Percentiles rank a stretch among this genome's conserved stretches.
Evolutionary conservation across 306 rosid genomes (phyloP).

Genomic region (Vigna reflexopilosa): DNA sequence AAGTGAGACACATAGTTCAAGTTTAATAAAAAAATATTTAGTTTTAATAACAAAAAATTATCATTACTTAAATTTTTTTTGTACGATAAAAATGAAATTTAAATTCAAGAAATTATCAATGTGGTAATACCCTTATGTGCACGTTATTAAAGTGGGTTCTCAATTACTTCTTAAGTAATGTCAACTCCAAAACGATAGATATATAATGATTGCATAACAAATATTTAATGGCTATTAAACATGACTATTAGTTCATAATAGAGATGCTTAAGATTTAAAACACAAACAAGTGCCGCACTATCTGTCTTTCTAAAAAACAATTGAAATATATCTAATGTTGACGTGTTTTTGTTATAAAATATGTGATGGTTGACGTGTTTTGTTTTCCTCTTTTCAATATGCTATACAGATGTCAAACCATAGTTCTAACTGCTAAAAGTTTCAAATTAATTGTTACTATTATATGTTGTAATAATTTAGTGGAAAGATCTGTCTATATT

Average conservation of each 20-base stretch:
- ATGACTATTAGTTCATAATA: neutral
- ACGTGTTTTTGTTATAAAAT: neutral
- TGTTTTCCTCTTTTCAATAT: neutral
- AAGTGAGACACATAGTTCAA: no score
- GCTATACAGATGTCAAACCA: neutral
- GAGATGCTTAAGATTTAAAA: neutral
- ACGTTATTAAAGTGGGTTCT: neutral
- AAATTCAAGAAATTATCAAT: no score
- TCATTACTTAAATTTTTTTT: no score
- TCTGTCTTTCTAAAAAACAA: slow-evolving; percentile 8
- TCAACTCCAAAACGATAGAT: neutral
- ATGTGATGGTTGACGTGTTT: slow-evolving; percentile 22
- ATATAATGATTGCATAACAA: neutral
- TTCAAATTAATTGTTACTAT: neutral
- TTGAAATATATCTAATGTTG: neutral
- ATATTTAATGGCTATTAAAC: neutral
- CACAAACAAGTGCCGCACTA: neutral
- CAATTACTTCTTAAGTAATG: neutral
- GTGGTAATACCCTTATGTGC: neutral
- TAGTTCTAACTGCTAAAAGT: neutral
- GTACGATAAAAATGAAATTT: no score
- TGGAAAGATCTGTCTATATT: neutral
- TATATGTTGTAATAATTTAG: neutral
- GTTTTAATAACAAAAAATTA: no score
- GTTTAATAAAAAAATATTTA: no score